Conservation (phyloP, 148 eudicot genomes). For the Camellia lanceoleosa region DNA sequence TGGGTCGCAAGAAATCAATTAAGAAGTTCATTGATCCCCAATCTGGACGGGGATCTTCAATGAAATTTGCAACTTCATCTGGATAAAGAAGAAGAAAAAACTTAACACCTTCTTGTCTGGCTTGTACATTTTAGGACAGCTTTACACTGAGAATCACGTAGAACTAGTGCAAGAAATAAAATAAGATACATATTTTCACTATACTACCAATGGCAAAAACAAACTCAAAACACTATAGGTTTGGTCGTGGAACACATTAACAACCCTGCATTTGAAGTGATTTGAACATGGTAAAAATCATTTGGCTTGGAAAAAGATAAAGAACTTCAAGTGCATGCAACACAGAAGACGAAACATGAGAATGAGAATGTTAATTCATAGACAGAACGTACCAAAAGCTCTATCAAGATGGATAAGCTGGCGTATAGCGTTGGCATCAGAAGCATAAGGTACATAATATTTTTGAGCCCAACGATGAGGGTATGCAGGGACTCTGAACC, state of each 20-base stretch:
- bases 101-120: slow-evolving; percentile 13
- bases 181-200: not conserved
- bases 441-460: slow-evolving; percentile 89
- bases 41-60: slow-evolving; percentile 66
- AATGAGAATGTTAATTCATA: not conserved
- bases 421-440: slow-evolving; percentile 64
- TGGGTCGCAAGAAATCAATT: slow-evolving; percentile 75
- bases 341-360: not conserved
- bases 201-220: not conserved
- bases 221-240: not conserved
- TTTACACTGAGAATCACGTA: not conserved
- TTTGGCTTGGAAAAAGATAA: slow-evolving; percentile 1
- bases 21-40: slow-evolving; percentile 95
- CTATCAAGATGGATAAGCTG: slow-evolving; percentile 55
- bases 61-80: slow-evolving; percentile 51
- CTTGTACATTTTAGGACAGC: not conserved
- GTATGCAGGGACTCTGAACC: slow-evolving; percentile 66
- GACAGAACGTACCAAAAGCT: slow-evolving; percentile 58
- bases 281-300: not conserved
- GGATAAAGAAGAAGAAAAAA: slow-evolving; percentile 22
- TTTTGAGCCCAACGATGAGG: slow-evolving; percentile 97
- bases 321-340: not conserved
- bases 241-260: not conserved
- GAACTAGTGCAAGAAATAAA: not conserved
- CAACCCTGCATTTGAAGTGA: not conserved